Conservation (phyloP, 2,329 filamentous ascomycete genomes). For the Aureobasidium sp. region DNA sequence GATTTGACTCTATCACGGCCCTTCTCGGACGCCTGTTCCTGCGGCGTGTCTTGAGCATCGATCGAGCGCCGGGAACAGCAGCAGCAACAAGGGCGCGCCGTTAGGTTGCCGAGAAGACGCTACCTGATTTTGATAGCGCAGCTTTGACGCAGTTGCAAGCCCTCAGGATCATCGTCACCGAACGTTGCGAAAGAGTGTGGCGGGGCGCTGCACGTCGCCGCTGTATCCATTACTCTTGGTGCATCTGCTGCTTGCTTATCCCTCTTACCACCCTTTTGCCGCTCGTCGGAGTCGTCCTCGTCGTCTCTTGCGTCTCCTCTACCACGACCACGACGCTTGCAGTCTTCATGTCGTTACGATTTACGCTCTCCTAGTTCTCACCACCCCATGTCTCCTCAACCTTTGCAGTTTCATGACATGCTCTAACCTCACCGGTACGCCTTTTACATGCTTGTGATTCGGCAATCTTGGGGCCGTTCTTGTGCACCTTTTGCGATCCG, state of each 20-base stretch:
- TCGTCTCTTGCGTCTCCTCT: conserved; percentile 8
- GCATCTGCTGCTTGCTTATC: conserved; percentile 15
- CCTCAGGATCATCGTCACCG: conserved; percentile 2
- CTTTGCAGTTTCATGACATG: conserved; percentile 6
- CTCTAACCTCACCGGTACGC: conserved; percentile 12
- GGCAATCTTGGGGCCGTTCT: conserved; percentile 14
- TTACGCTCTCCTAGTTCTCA: background rate
- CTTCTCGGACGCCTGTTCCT: conserved; percentile 14
- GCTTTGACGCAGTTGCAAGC: too few relatives aligned
- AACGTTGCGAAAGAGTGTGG: conserved; percentile 11
- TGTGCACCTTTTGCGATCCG: conserved; percentile 9
- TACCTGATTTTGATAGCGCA: background rate
- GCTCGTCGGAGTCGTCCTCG: conserved; percentile 2
- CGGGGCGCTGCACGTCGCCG: conserved; percentile 9
- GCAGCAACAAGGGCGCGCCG: background rate
- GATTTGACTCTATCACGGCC: conserved; percentile 4
- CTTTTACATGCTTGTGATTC: conserved; percentile 7
- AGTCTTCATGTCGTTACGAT: conserved; percentile 3
- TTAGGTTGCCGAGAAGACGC: conserved; percentile 7
- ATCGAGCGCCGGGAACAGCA: conserved; percentile 11
- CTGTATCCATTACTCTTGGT: conserved; percentile 12
- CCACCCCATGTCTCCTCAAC: background rate
- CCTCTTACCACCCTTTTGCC: conserved; percentile 7
- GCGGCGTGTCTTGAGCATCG: conserved; percentile 5
- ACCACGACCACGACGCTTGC: background rate